phyloP scores from a whole-genome alignment of 129 eudicot genomes.

The Flaveria robusta region DNA sequence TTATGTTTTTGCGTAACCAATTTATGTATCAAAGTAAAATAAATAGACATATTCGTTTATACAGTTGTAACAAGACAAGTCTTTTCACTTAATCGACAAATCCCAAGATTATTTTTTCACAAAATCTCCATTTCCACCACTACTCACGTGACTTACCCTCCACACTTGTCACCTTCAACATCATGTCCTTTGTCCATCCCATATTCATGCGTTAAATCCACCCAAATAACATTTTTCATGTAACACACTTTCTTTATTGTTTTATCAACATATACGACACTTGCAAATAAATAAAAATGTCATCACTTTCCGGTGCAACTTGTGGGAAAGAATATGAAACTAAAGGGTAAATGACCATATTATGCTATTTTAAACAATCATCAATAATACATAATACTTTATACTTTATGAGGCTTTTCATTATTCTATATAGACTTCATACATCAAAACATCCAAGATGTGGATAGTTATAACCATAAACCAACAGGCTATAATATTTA shows the following conservation, averaged over 20 bases:
- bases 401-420: too few species aligned
- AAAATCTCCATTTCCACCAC: slow-evolving; percentile 2
- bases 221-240: slow-evolving; percentile 2
- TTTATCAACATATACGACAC: background rate
- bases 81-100: background rate
- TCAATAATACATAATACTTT: too few species aligned
- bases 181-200: background rate
- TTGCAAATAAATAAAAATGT: background rate
- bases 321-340: too few species aligned
- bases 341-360: too few species aligned
- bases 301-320: background rate
- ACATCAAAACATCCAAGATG: background rate
- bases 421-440: too few species aligned
- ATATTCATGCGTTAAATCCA: background rate
- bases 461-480: background rate
- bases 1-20: too few species aligned
- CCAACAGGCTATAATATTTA: background rate
- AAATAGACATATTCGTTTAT: background rate
- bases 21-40: too few species aligned
- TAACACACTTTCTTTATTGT: background rate
- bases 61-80: background rate
- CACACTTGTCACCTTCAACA: slow-evolving; percentile 26
- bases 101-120: background rate
- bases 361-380: too few species aligned
- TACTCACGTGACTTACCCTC: slow-evolving; percentile 33